Evolutionary conservation across 2,329 filamentous ascomycete genomes (phyloP), one percentile per base, ranked within the genome.

Genomic region (Botrytis galanthina): DNA sequence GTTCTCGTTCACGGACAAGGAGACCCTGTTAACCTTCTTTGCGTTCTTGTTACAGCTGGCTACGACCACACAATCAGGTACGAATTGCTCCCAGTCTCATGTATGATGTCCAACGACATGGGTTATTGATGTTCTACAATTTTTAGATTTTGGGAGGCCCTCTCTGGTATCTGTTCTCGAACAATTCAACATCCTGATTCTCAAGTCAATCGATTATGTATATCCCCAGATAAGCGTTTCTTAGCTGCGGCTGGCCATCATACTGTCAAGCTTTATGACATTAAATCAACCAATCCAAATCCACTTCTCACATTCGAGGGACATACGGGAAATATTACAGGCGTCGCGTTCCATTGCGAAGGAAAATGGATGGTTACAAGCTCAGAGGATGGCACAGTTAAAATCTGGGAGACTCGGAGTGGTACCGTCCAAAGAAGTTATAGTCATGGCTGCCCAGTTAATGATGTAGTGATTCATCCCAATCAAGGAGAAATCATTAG

Each of bases 311-410:
- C 92, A 32, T 98, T 99, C 80, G 95, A 98, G 81, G 96, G 96
- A 60, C 96, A 99, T 84, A 96, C 93, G 20, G 94, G 91, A 77
- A 99, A 99, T 80, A 92, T 99, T 81, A 99, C 96, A 0, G 96
- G 96, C 61, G 93, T 99, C 64, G 95, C 95, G 18, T 99, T 99
- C 82, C 96, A 99, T 83, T 98, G 95, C 82, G 96, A 99, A 83
- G 95, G 95, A 18, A 99, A 99, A 84, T 99, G 96, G 96, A 98
- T 99, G 93, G 96, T 98, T 29, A 99, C 96, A 16, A 97, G 93
- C 82, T 97, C 93, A 64, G 96, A 99, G 83, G 96, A 99, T 81
- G 93, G 95, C 88, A 81, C 78, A 9, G 79, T 81, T 26, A 81
- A 81, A 73, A 80, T 81, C 44, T 81, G 80, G 79, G 79, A 81